phyloP scores from a whole-genome alignment of 23 red algal species.

The Rhodosorus marinus region DNA sequence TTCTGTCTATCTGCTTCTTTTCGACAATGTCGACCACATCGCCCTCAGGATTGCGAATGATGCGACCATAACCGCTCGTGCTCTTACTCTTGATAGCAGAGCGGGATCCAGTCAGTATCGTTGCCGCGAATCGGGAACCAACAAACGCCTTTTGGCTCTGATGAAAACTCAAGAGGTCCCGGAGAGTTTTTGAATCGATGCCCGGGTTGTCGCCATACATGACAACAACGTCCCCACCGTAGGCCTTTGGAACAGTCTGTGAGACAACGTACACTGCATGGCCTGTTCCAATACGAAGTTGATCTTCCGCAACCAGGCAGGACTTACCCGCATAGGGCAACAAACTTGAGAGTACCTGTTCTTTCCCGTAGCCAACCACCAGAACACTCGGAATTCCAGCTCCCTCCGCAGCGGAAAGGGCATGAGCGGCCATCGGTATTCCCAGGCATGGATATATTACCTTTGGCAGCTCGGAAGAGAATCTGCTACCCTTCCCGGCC shows the following conservation, averaged over 20 bases:
- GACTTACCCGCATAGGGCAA: not conserved
- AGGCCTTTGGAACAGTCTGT: constrained; percentile 34
- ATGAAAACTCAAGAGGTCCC: constrained; percentile 12
- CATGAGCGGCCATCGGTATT: constrained; percentile 55
- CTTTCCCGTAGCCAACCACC: constrained; percentile 45
- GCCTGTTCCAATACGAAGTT: constrained; percentile 58
- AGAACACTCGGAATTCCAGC: constrained; percentile 28
- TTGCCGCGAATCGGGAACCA: constrained; percentile 22
- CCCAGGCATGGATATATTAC: constrained; percentile 57
- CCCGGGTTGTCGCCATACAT: constrained; percentile 89
- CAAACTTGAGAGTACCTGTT: constrained; percentile 23
- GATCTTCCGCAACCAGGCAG: constrained; percentile 15
- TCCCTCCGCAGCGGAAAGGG: constrained; percentile 20
- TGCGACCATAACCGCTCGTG: constrained; percentile 51
- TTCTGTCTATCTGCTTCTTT: constrained; percentile 54
- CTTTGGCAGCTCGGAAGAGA: constrained; percentile 40
- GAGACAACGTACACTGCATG: constrained; percentile 63
- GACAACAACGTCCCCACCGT: constrained; percentile 46
- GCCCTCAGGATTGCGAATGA: constrained; percentile 19
- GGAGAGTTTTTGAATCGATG: constrained; percentile 41
- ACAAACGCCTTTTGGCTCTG: constrained; percentile 5
- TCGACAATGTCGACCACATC: constrained; percentile 76
- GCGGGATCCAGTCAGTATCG: constrained; percentile 66
- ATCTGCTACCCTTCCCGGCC: constrained; percentile 71
- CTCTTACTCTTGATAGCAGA: constrained; percentile 3